Evolutionary conservation across 768 basidiomycete genomes (phyloP).

Genomic region (Rhodosporidiobolus odoratus): DNA sequence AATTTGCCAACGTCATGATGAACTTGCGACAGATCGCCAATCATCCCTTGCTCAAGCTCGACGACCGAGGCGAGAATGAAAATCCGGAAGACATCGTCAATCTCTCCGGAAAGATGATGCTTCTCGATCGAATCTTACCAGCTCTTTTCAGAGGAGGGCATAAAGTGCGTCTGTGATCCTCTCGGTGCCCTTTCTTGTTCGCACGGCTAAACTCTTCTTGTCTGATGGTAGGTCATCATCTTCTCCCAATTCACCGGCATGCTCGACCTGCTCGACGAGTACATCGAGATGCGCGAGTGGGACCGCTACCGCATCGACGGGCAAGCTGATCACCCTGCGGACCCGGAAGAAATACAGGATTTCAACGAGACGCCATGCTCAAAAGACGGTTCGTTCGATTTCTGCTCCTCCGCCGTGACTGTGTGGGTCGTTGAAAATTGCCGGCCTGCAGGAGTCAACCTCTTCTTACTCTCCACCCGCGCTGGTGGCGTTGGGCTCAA

Average conservation of each 20-base stretch:
- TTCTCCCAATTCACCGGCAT: constrained; percentile 87
- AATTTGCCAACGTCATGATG: constrained; percentile 18
- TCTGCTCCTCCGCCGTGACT: constrained; percentile 43
- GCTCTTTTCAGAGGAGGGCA: constrained; percentile 73
- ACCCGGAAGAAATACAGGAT: constrained; percentile 64
- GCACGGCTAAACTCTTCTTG: background rate
- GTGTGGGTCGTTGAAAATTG: constrained; percentile 7
- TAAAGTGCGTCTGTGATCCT: constrained; percentile 49
- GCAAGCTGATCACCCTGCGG: constrained; percentile 49
- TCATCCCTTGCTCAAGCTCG: constrained; percentile 55
- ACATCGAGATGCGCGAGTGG: constrained; percentile 12
- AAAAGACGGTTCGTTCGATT: constrained; percentile 52
- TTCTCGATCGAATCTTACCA: constrained; percentile 78
- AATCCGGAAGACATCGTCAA: constrained; percentile 68
- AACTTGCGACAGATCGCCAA: constrained; percentile 76
- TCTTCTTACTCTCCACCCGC: constrained; percentile 76
- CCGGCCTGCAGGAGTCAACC: constrained; percentile 45
- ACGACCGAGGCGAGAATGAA: constrained; percentile 73
- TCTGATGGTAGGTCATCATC: constrained; percentile 41
- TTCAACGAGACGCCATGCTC: constrained; percentile 59
- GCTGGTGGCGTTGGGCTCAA: constrained; percentile 77
- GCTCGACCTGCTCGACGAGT: constrained; percentile 87
- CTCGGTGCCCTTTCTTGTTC: constrained; percentile 59
- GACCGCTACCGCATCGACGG: constrained; percentile 61
- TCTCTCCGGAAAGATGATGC: constrained; percentile 93